Evolutionary conservation across 2,329 filamentous ascomycete genomes (phyloP), one percentile per base, ranked within the genome.

Genomic region (Hypocreales sp.): DNA sequence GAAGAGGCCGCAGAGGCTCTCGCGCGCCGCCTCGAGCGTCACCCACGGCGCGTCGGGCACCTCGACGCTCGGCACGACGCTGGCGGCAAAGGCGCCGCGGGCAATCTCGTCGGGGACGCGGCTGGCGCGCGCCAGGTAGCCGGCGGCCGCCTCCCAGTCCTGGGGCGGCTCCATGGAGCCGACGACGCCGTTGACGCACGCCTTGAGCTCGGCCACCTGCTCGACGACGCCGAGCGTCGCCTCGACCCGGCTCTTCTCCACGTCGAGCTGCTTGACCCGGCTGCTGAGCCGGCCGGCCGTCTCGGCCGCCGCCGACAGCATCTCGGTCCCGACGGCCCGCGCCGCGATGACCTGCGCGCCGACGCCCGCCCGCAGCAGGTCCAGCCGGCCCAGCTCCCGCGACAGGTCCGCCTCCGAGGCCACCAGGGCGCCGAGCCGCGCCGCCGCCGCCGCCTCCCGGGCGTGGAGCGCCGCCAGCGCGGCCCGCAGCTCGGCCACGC

Each of bases 161-260:
- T 98, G 90, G 22, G 90, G 83, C 5, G 86, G 87, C 19, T 87
- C 90, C 90, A 98, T 98, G 33, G 81, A 92, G 12, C 86, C 90
- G 15, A 87, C 76, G 8, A 95, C 86, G 23, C 90, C 90, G 33
- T 94, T 72, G 20, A 95, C 82, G 48, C 90, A 98, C 7, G 90
- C 81, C 56, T 95, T 95, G 38, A 98, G 75, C 61, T 98, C 90
- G 5, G 82, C 80, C 10, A 98, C 87, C 56, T 94, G 86, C 53
- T 95, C 87, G 8, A 95, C 90, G 4, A 95, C 84, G 7, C 78
- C 69, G 31, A 98, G 60, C 1, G 90, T 95, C 27, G 84, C 77
- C 50, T 90, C 86, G 7, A 98, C 87, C 16, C 84, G 72, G 32
- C 75, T 75, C 60, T 95, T 92, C 55, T 98, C 87, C 31, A 83